Percentiles rank a stretch among this genome's conserved stretches.
phyloP scores from a whole-genome alignment of 805 yeast genomes.

The Saccharomyces mikatae region DNA sequence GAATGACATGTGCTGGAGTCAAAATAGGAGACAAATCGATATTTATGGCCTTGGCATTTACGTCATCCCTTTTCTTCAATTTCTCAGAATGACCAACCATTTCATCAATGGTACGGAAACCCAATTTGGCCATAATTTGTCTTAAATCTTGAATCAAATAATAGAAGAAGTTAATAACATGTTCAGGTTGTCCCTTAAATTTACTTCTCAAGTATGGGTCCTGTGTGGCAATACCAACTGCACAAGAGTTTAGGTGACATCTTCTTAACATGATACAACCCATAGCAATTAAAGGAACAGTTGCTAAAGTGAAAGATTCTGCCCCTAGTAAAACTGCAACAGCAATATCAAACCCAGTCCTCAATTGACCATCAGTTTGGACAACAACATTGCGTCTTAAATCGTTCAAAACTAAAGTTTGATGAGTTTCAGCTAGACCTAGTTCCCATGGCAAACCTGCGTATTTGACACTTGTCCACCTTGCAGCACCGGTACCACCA shows the following conservation, averaged over 20 bases:
- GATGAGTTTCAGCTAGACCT: conserved; percentile 97
- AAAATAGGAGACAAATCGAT: conserved; percentile 86
- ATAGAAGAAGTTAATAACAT: conserved; percentile 94
- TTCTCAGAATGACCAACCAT: conserved; percentile 97
- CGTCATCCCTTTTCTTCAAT: conserved; percentile 75
- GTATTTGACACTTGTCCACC: conserved; percentile 93
- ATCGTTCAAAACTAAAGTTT: conserved; percentile 90
- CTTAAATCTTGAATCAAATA: conserved; percentile 90
- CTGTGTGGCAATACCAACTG: conserved; percentile 98
- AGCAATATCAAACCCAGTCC: conserved; percentile 95
- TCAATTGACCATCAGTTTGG: conserved; percentile 97
- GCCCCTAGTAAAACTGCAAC: conserved; percentile 95
- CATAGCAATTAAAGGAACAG: conserved; percentile 93
- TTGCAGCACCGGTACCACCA: conserved; percentile 99
- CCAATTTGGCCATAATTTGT: conserved; percentile 86
- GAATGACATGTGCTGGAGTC: conserved; percentile 92
- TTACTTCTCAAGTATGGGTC: conserved; percentile 89
- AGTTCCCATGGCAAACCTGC: conserved; percentile 99
- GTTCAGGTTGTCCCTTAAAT: conserved; percentile 95
- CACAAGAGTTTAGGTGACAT: conserved; percentile 90
- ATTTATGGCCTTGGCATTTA: conserved; percentile 84
- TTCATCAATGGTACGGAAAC: conserved; percentile 92
- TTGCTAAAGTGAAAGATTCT: conserved; percentile 97
- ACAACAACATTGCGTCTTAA: conserved; percentile 90
- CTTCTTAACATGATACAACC: conserved; percentile 96